Conservation (phyloP, 2,329 filamentous ascomycete species). For the Stachybotrys elegans region DNA sequence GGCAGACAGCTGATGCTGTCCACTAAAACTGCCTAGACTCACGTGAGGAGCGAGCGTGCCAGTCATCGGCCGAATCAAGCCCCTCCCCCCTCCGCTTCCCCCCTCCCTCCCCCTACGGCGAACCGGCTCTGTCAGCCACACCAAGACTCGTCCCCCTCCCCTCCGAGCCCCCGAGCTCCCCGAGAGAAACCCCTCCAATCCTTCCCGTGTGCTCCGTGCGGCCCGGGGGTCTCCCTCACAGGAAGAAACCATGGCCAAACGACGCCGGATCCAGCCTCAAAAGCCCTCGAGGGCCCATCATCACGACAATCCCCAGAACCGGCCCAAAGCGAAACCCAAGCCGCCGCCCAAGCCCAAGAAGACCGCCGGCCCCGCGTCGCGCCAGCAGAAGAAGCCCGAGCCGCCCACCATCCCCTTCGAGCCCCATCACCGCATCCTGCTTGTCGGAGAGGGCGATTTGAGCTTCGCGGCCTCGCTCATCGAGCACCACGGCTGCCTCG, state of each 20-base stretch:
- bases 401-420: conserved; percentile 62
- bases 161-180: neutral
- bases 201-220: too few relatives aligned
- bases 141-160: neutral
- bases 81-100: neutral
- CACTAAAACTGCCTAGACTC: too few relatives aligned
- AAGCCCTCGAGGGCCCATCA: conserved; percentile 11
- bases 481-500: conserved; percentile 58
- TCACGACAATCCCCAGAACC: conserved; percentile 4
- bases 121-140: neutral
- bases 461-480: conserved; percentile 68
- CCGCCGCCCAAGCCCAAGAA: neutral
- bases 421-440: conserved; percentile 62
- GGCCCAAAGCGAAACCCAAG: neutral
- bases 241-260: conserved; percentile 32
- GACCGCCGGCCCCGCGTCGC: conserved; percentile 7
- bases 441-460: conserved; percentile 77
- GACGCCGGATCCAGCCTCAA: conserved; percentile 34
- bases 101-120: neutral
- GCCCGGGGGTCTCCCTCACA: too few relatives aligned
- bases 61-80: too few relatives aligned
- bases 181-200: neutral
- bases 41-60: too few relatives aligned
- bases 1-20: too few relatives aligned
- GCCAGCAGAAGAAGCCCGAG: conserved; percentile 19